Evolutionary conservation across 2,329 filamentous ascomycete genomes (phyloP).

Genomic region (Claviceps digitariae): DNA sequence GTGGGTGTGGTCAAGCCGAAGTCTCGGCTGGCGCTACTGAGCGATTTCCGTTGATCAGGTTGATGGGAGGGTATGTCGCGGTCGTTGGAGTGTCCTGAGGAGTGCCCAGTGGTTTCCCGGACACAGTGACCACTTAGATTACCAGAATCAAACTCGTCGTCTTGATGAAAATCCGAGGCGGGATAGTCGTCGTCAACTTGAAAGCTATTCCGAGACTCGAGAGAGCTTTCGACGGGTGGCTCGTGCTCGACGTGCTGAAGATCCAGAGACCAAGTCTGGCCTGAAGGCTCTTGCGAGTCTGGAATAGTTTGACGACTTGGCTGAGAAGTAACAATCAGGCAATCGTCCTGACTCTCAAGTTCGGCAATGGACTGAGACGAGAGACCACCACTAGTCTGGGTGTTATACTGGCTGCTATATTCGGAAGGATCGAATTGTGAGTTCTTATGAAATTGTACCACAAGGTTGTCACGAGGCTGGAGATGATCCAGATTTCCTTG

Average conservation of each 20-base stretch:
- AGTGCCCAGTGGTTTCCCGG: not conserved
- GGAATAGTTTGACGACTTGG: conserved; percentile 26
- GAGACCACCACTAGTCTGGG: conserved; percentile 16
- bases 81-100: not conserved
- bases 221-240: not conserved
- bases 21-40: not conserved
- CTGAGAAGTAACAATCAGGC: conserved; percentile 16
- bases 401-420: conserved; percentile 20
- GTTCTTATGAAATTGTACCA: conserved; percentile 18
- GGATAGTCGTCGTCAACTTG: not conserved
- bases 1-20: not conserved
- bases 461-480: conserved; percentile 8
- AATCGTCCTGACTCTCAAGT: conserved; percentile 22
- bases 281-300: conserved; percentile 28
- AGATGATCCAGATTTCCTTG: not conserved
- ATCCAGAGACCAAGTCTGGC: conserved; percentile 11
- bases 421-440: conserved; percentile 21
- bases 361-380: conserved; percentile 20
- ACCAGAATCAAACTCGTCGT: not conserved
- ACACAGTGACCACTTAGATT: not conserved
- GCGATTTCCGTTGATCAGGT: conserved; percentile 6
- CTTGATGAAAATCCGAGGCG: not conserved
- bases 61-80: conserved; percentile 14
- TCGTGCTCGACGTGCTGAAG: not conserved
- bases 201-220: not conserved